Evolutionary conservation across 257 asterid genomes (phyloP), one percentile per base, ranked within the genome.

Genomic region (Henckelia pumila): DNA sequence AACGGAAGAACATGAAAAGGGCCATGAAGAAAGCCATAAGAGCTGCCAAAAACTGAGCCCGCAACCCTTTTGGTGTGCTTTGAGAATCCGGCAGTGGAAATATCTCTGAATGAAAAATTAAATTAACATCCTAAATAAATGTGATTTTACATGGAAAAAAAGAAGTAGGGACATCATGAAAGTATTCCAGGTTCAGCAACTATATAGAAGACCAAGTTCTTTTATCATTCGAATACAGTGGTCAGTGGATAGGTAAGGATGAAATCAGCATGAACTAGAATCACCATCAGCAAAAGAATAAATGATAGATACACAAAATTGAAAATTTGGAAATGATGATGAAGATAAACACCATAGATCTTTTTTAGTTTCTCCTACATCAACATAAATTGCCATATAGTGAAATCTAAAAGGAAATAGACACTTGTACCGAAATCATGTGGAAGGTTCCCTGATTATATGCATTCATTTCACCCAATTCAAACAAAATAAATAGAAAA

Each of bases 21-120:
- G 96, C 71, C 89, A 79, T 81, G 83, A 88, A 83, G 80, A 88
- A 81, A 71, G 95, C 72, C 96, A 91, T 76, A 21, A 87, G 71
- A 66, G 81, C 74, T 59, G 95, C 89, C 71, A 87, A 28, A 76
- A 85, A 50, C 55, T 80, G 88, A 65, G 82, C 83, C 58, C 50
- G 73, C 30, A 75, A 57, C 70, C 96, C 89, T 78, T 84, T 87
- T 50, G 86, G 84, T 61, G 81, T 66, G 78, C 83, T 91, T 62
- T 73, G 86, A 68, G 87, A 68, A 58, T 74, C 73, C 25, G 80
- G 76, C 17, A 76, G 68, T 0, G 81, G 75, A 26, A 74, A 69
- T 67, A 67, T 63, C 44, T 68, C 96, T 90, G 86, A 30, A 66
- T 71, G 49, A 24, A 75, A 53, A 70, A 29, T 40, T 4, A 40